Evolutionary conservation across 2,329 filamentous ascomycete genomes (phyloP).

Genomic region (Pseudocercospora fuligena): DNA sequence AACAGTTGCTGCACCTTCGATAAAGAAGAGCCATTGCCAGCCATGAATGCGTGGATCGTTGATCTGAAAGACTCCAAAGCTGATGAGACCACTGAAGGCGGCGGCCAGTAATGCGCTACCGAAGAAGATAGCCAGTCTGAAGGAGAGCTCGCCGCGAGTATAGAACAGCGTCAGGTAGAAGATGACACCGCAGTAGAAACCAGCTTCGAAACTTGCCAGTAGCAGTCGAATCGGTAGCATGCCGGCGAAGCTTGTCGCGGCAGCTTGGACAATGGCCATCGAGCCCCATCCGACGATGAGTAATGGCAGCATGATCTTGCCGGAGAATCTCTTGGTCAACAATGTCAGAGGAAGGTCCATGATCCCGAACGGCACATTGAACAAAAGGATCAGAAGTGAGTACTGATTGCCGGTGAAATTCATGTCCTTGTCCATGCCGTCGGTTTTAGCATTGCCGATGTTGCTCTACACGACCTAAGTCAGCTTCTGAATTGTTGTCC

Average conservation of each 20-base stretch:
- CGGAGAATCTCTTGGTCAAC: slow-evolving; percentile 55
- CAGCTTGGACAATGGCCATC: slow-evolving; percentile 55
- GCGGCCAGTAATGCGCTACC: slow-evolving; percentile 49
- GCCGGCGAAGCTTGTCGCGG: slow-evolving; percentile 54
- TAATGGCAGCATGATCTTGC: slow-evolving; percentile 46
- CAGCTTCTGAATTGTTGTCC: background rate
- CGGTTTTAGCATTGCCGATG: slow-evolving; percentile 57
- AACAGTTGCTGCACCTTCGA: slow-evolving; percentile 48
- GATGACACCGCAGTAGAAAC: slow-evolving; percentile 60
- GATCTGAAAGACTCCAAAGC: slow-evolving; percentile 55
- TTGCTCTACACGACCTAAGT: slow-evolving; percentile 43
- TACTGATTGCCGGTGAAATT: slow-evolving; percentile 51
- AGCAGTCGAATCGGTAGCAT: slow-evolving; percentile 58
- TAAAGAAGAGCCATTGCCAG: slow-evolving; percentile 53
- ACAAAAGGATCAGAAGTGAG: slow-evolving; percentile 54
- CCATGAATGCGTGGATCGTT: slow-evolving; percentile 51
- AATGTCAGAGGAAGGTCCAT: slow-evolving; percentile 57
- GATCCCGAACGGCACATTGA: slow-evolving; percentile 58
- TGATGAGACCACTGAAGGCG: slow-evolving; percentile 48
- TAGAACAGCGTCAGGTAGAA: slow-evolving; percentile 61
- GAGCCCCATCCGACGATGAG: slow-evolving; percentile 57
- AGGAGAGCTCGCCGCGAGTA: slow-evolving; percentile 47
- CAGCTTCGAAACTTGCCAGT: slow-evolving; percentile 56
- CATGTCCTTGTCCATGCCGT: slow-evolving; percentile 52
- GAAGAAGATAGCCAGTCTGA: slow-evolving; percentile 53